phyloP scores from a whole-genome alignment of 2,329 filamentous ascomycete species.

The Apiospora kogelbergensis region DNA sequence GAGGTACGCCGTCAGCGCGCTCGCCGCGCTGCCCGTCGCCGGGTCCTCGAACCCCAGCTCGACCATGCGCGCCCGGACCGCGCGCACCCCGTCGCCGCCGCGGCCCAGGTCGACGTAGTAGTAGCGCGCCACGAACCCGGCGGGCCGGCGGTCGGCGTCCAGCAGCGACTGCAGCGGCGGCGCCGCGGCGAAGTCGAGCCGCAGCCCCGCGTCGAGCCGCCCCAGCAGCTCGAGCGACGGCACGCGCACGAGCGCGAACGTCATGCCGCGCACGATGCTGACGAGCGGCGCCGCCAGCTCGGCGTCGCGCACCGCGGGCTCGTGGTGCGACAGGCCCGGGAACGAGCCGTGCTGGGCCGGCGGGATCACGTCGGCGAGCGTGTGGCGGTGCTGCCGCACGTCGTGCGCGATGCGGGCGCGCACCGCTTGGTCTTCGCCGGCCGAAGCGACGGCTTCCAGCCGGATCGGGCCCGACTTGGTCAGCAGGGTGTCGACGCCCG shows the following conservation, averaged over 20 bases:
- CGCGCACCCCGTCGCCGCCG: slow-evolving; percentile 21
- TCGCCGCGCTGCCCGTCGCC: slow-evolving; percentile 63
- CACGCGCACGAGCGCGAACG: slow-evolving; percentile 66
- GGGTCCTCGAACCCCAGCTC: slow-evolving; percentile 52
- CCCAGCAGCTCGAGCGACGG: slow-evolving; percentile 58
- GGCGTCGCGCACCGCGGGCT: slow-evolving; percentile 22
- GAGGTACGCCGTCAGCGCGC: slow-evolving; percentile 55
- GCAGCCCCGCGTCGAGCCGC: slow-evolving; percentile 27
- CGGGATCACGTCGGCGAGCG: slow-evolving; percentile 34
- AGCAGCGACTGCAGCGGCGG: slow-evolving; percentile 33
- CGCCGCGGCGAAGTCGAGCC: slow-evolving; percentile 32
- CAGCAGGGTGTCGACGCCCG: slow-evolving; percentile 43
- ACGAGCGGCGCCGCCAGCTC: slow-evolving; percentile 46
- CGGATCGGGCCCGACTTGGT: slow-evolving; percentile 58
- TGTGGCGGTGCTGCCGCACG: slow-evolving; percentile 57
- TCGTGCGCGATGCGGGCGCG: slow-evolving; percentile 67
- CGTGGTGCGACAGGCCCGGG: slow-evolving; percentile 21
- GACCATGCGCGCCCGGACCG: slow-evolving; percentile 62
- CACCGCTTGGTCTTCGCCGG: slow-evolving; percentile 34
- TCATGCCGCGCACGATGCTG: slow-evolving; percentile 73
- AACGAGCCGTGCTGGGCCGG: slow-evolving; percentile 14
- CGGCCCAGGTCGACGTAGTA: slow-evolving; percentile 53
- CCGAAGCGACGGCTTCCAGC: background rate
- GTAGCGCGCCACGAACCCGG: slow-evolving; percentile 54
- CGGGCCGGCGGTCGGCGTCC: slow-evolving; percentile 53